These are phyloP conservation scores for Aristolochia californica DNA, from an alignment of 164 flowering plant species.

Conservation along the genomic window DNA sequence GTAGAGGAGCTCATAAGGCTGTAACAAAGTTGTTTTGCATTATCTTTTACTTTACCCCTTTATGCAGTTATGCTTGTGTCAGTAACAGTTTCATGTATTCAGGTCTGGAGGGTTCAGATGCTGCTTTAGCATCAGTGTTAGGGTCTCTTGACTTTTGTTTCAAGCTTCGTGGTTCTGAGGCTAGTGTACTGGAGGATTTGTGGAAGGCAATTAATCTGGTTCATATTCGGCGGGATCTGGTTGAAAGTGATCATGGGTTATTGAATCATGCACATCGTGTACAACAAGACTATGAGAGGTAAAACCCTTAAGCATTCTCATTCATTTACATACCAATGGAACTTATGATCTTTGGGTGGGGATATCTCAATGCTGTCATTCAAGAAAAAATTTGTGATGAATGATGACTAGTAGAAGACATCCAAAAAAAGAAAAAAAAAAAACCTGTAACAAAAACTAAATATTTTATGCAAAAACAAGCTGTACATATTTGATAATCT, in stretches of 20 bases:
- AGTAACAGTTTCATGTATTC: not conserved
- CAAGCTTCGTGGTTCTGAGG: constrained; percentile 94
- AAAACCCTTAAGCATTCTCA: not conserved
- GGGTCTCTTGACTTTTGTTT: constrained; percentile 90
- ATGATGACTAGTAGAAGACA: too few relatives aligned
- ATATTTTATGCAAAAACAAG: too few relatives aligned
- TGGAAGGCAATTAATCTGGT: constrained; percentile 86
- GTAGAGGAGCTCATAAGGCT: too few relatives aligned
- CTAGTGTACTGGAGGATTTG: constrained; percentile 83
- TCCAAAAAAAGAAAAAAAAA: too few relatives aligned
- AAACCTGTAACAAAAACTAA: too few relatives aligned
- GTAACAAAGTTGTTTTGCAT: not conserved
- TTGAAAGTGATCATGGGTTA: constrained; percentile 84
- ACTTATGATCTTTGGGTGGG: not conserved
- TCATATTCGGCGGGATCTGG: constrained; percentile 65
- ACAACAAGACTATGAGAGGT: constrained; percentile 93
- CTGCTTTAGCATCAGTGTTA: constrained; percentile 73
- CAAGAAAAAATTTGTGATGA: too few relatives aligned
- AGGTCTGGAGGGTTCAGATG: constrained; percentile 90
- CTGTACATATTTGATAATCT: too few relatives aligned
- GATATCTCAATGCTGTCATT: too few relatives aligned
- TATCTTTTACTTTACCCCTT: not conserved
- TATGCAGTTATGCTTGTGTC: not conserved
- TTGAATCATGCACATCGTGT: constrained; percentile 77
- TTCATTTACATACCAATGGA: not conserved